A percentile compares a stretch with the other conserved stretches of the same genome.
These are phyloP conservation scores for Saturnispora mendoncae DNA, from an alignment of 805 yeast species.

Conservation along the genomic window DNA sequence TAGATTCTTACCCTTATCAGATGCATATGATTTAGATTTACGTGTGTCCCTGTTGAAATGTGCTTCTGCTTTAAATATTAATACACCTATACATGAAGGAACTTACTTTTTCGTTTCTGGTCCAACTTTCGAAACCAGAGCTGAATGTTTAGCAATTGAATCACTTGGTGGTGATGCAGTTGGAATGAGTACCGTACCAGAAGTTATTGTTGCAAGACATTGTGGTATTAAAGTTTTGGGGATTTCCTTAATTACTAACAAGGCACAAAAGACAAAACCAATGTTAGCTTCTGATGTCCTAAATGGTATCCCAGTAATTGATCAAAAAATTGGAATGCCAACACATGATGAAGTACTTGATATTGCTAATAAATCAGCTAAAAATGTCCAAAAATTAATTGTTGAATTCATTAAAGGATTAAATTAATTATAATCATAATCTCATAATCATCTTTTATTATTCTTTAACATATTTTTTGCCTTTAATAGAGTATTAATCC, in stretches of 20 bases:
- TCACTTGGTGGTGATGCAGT: constrained; percentile 84
- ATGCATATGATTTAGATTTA: constrained; percentile 74
- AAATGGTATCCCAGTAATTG: constrained; percentile 22
- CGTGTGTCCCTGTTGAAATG: constrained; percentile 51
- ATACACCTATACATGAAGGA: constrained; percentile 75
- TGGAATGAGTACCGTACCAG: constrained; percentile 98
- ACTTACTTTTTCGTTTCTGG: constrained; percentile 80
- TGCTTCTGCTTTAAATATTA: constrained; percentile 37
- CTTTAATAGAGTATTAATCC: constrained; percentile 64
- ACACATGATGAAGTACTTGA: constrained; percentile 87
- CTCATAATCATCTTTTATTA: constrained; percentile 13
- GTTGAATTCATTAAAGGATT: constrained; percentile 54
- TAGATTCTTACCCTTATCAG: constrained; percentile 79
- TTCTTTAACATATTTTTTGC: constrained; percentile 48
- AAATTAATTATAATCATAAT: constrained; percentile 26
- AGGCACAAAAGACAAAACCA: constrained; percentile 62
- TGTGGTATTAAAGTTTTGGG: constrained; percentile 78
- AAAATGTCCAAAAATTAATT: constrained; percentile 67
- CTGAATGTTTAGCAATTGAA: constrained; percentile 74
- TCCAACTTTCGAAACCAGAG: constrained; percentile 88
- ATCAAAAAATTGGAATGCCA: constrained; percentile 63
- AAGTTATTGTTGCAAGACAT: constrained; percentile 87
- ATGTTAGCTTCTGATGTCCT: constrained; percentile 50
- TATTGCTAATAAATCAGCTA: constrained; percentile 70
- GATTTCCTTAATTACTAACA: constrained; percentile 77